These are phyloP conservation scores for Coemansia sp. DNA, from an alignment of 192 early-diverging fungal genomes.

Conservation along the genomic window DNA sequence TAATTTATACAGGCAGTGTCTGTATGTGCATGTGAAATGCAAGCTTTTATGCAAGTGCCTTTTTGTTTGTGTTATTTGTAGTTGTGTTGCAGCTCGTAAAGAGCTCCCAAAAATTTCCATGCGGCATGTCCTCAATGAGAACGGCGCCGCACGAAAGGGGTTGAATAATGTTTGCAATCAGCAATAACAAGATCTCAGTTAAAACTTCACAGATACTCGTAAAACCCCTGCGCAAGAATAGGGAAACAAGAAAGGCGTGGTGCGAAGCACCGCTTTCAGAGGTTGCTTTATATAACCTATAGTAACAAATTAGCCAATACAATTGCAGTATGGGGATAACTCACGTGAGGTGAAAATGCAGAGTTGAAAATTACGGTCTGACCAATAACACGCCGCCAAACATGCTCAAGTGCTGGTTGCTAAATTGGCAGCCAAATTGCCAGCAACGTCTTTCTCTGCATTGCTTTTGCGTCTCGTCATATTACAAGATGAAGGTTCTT, in stretches of 20 bases:
- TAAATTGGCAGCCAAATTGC: not conserved
- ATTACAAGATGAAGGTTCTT: slow-evolving; percentile 19
- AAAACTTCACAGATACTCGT: slow-evolving; percentile 51
- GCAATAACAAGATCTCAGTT: slow-evolving; percentile 49
- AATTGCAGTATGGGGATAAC: not conserved
- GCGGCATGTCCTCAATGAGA: slow-evolving; percentile 9
- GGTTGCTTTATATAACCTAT: not conserved
- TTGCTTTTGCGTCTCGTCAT: not conserved
- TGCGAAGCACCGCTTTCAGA: not conserved
- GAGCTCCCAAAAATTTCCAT: slow-evolving; percentile 56
- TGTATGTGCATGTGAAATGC: not conserved
- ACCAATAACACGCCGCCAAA: slow-evolving; percentile 23
- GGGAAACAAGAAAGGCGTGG: not conserved
- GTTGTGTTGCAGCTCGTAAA: slow-evolving; percentile 5
- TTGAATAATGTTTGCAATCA: slow-evolving; percentile 50
- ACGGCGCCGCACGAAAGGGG: slow-evolving; percentile 31
- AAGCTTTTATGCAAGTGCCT: not conserved
- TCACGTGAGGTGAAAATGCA: slow-evolving; percentile 3
- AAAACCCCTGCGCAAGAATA: slow-evolving; percentile 50
- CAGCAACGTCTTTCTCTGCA: not conserved
- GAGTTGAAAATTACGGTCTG: slow-evolving; percentile 2
- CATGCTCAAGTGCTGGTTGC: not conserved
- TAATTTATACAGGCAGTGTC: no score
- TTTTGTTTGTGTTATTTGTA: not conserved
- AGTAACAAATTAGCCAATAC: not conserved